Conservation (phyloP, 495 filamentous ascomycete species). For the Venustampulla echinocandica region DNA sequence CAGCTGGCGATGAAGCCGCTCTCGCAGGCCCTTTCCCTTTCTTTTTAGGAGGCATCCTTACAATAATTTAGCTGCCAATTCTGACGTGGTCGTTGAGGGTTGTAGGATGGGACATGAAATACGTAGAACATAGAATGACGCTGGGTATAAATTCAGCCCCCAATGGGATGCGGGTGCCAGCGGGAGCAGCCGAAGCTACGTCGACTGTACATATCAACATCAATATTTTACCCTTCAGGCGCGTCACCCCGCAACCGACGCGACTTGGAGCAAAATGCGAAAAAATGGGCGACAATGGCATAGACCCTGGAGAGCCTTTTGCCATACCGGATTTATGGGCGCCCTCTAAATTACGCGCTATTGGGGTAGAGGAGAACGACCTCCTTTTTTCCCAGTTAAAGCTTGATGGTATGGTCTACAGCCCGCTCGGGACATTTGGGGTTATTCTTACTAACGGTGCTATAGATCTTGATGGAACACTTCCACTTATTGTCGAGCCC, state of each 20-base stretch:
- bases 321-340: slow-evolving; percentile 61
- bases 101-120: background rate
- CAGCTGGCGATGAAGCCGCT: slow-evolving; percentile 33
- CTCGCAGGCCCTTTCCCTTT: slow-evolving; percentile 38
- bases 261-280: slow-evolving; percentile 5
- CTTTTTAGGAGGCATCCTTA: slow-evolving; percentile 67
- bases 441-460: background rate
- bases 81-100: background rate
- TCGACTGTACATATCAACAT: too few relatives aligned
- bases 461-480: slow-evolving; percentile 15
- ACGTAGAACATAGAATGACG: background rate
- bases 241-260: too few relatives aligned
- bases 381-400: slow-evolving; percentile 18
- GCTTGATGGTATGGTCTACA: slow-evolving; percentile 15
- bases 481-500: slow-evolving; percentile 7
- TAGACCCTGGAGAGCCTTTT: slow-evolving; percentile 53
- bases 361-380: slow-evolving; percentile 9
- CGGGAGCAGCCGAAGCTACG: background rate
- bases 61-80: background rate
- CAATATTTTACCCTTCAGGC: too few relatives aligned
- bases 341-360: slow-evolving; percentile 8
- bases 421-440: background rate
- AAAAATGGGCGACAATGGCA: slow-evolving; percentile 26
- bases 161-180: background rate
- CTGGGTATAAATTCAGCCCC: background rate